Conservation (phyloP, 176 grass and related monocot genomes). For the Pontederia paniculata region DNA sequence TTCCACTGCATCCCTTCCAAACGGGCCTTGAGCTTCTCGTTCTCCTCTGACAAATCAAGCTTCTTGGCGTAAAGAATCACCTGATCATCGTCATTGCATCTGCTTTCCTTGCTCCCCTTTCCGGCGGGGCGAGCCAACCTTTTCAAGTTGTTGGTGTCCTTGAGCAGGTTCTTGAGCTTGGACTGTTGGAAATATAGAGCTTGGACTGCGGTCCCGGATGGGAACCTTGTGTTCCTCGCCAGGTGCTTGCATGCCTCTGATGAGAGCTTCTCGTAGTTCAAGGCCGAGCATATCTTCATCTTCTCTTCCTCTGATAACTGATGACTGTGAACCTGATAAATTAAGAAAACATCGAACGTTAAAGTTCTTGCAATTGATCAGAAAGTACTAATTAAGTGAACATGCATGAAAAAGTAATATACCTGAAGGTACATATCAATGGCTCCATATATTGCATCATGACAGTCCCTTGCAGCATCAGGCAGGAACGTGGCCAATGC, state of each 20-base stretch:
- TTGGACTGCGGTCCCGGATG: conserved; percentile 66
- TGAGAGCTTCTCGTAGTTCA: conserved; percentile 86
- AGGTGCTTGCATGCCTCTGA: conserved; percentile 81
- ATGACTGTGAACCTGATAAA: conserved; percentile 39
- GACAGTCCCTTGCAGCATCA: conserved; percentile 55
- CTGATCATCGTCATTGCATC: conserved; percentile 27
- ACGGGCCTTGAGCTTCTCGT: conserved; percentile 73
- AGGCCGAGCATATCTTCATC: conserved; percentile 66
- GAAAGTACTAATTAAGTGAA: not conserved
- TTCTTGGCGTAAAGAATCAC: conserved; percentile 67
- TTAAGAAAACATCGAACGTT: not conserved
- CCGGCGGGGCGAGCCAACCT: not conserved
- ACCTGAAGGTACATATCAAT: conserved; percentile 92
- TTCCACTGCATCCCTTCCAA: conserved; percentile 84
- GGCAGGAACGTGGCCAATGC: conserved; percentile 55
- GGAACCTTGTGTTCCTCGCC: conserved; percentile 49
- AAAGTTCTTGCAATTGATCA: too few relatives aligned
- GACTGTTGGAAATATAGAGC: conserved; percentile 72
- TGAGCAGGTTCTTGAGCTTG: conserved; percentile 57
- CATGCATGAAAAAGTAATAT: conserved; percentile 1
- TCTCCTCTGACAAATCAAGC: conserved; percentile 57
- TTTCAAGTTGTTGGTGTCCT: conserved; percentile 33
- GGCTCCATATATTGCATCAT: conserved; percentile 78
- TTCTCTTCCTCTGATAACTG: conserved; percentile 69
- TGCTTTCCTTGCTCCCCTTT: not conserved